phyloP scores from a whole-genome alignment of 129 eudicot genomes.

The Glebionis coronaria region DNA sequence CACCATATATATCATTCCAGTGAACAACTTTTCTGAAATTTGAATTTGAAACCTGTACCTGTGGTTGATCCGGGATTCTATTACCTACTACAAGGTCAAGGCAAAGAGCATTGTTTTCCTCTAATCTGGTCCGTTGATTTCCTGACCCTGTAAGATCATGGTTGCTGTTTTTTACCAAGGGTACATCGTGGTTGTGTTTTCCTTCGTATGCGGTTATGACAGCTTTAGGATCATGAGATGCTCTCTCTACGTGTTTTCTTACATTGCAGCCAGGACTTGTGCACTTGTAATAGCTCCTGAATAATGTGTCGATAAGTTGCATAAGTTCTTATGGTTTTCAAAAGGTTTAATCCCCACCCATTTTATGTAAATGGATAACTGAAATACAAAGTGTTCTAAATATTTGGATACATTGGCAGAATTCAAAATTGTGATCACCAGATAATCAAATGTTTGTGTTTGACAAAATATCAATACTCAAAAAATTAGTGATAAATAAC shows the following conservation, averaged over 20 bases:
- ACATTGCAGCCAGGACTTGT: slow-evolving; percentile 86
- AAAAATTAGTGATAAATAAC: too few relatives aligned
- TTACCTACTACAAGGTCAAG: slow-evolving; percentile 88
- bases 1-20: slow-evolving; percentile 54
- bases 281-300: slow-evolving; percentile 98
- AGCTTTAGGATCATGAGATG: slow-evolving; percentile 94
- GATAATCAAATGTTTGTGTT: too few relatives aligned
- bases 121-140: slow-evolving; percentile 46
- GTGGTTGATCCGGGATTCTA: slow-evolving; percentile 35
- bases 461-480: too few relatives aligned
- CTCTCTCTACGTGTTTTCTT: slow-evolving; percentile 92
- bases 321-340: background rate
- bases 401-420: too few relatives aligned
- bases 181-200: slow-evolving; percentile 93
- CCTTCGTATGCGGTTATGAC: slow-evolving; percentile 97
- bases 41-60: slow-evolving; percentile 28
- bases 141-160: slow-evolving; percentile 47
- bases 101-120: slow-evolving; percentile 49
- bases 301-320: slow-evolving; percentile 1
- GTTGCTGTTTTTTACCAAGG: slow-evolving; percentile 50
- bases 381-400: background rate
- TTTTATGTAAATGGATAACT: background rate
- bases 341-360: background rate
- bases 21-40: slow-evolving; percentile 42
- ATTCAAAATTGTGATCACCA: too few relatives aligned